Evolutionary conservation across 1,284 basidiomycete genomes (phyloP).

Genomic region (Singerocomus rubriflavus): DNA sequence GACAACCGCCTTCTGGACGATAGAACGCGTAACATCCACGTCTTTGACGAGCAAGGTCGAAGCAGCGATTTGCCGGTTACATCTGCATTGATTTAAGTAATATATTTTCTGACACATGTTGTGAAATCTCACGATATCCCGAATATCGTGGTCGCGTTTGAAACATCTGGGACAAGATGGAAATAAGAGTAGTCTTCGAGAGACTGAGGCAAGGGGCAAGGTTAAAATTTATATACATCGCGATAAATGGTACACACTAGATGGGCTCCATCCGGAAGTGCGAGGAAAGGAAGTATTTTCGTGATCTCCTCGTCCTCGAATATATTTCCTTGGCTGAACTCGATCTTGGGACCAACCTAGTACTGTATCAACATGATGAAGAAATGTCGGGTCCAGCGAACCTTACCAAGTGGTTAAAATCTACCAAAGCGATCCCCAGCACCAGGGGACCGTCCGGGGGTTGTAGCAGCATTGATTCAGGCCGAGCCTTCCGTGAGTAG

Average conservation of each 20-base stretch:
- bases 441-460: slow-evolving; percentile 61
- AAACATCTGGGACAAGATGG: slow-evolving; percentile 71
- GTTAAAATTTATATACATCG: slow-evolving; percentile 10
- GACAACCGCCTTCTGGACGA: slow-evolving; percentile 97
- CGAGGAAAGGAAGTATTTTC: slow-evolving; percentile 92
- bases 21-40: slow-evolving; percentile 90
- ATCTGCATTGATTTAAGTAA: slow-evolving; percentile 44
- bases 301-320: slow-evolving; percentile 79
- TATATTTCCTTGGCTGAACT: slow-evolving; percentile 71
- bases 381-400: slow-evolving; percentile 2
- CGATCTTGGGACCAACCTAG: slow-evolving; percentile 88
- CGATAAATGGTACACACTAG: slow-evolving; percentile 50
- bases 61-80: slow-evolving; percentile 93
- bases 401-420: slow-evolving; percentile 86
- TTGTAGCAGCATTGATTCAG: slow-evolving; percentile 67
- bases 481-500: slow-evolving; percentile 70
- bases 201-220: slow-evolving; percentile 47
- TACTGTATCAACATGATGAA: slow-evolving; percentile 18
- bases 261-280: slow-evolving; percentile 96
- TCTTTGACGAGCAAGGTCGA: slow-evolving; percentile 79
- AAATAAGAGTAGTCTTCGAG: slow-evolving; percentile 98
- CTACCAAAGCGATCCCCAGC: slow-evolving; percentile 81
- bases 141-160: slow-evolving; percentile 79
- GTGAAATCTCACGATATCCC: slow-evolving; percentile 79
- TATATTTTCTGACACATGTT: not conserved